These are phyloP conservation scores for Isochrysis galbana DNA, from an alignment of 78 protist genomes.

Conservation along the genomic window DNA sequence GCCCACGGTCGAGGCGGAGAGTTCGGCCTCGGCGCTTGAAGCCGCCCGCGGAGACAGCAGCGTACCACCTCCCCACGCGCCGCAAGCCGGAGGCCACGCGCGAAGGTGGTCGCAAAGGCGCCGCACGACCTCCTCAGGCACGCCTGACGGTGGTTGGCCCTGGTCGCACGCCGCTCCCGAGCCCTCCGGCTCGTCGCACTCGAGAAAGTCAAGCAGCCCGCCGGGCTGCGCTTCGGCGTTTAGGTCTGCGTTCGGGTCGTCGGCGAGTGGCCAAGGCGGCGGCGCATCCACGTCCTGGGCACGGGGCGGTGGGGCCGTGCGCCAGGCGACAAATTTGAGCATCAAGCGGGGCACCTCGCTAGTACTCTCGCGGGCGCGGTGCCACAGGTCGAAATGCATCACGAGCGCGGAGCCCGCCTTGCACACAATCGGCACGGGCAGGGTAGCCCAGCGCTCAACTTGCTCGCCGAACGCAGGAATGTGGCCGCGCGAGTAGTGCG, in stretches of 20 bases:
- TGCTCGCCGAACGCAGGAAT: neutral
- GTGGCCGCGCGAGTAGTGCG: slow-evolving; percentile 7
- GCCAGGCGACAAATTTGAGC: slow-evolving; percentile 20
- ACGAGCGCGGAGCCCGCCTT: neutral
- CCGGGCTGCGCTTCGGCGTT: neutral
- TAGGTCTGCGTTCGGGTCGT: neutral
- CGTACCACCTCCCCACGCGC: too few relatives aligned
- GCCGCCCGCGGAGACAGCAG: too few relatives aligned
- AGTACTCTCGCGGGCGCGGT: neutral
- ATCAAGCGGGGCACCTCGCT: neutral
- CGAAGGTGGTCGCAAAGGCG: too few relatives aligned
- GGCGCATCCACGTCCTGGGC: neutral
- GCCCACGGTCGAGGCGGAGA: neutral
- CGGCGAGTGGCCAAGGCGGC: neutral
- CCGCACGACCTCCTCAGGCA: too few relatives aligned
- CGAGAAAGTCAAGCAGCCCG: neutral
- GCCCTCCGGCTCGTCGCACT: neutral
- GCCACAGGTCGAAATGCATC: slow-evolving; percentile 27
- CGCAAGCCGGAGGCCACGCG: too few relatives aligned
- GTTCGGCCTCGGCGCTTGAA: neutral
- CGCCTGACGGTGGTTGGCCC: too few relatives aligned
- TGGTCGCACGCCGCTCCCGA: neutral
- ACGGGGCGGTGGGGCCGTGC: neutral
- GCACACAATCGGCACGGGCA: neutral
- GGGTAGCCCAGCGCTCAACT: neutral